Conservation (phyloP, 345 rosid genomes). For the Corchorus capsularis region DNA sequence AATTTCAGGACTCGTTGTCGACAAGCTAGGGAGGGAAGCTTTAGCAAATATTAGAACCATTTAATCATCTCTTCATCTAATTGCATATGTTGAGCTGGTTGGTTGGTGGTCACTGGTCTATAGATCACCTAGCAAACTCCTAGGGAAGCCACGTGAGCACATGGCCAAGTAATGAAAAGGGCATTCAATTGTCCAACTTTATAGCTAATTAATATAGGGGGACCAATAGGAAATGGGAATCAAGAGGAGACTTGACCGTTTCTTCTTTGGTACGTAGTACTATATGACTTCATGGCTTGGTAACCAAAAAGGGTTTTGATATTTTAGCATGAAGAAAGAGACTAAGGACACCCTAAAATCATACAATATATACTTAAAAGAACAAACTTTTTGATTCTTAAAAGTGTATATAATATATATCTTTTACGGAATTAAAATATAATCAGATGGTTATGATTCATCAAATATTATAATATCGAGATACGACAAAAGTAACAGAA, state of each 20-base stretch:
- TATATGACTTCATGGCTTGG: neutral
- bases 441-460: neutral
- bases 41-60: neutral
- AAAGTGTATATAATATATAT: neutral
- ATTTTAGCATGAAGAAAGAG: neutral
- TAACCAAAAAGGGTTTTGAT: neutral
- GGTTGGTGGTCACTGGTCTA: neutral
- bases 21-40: neutral
- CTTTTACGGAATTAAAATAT: neutral
- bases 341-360: neutral
- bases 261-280: neutral
- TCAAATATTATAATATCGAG: neutral
- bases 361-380: neutral
- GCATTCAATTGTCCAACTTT: neutral
- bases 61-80: too few relatives aligned
- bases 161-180: neutral
- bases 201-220: neutral
- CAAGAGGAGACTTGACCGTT: neutral
- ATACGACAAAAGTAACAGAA: neutral
- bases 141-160: neutral
- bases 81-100: neutral
- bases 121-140: neutral
- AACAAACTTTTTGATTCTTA: neutral
- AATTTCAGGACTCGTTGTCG: too few relatives aligned
- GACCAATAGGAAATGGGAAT: neutral